Evolutionary conservation across 495 filamentous ascomycete genomes (phyloP), one percentile per base, ranked within the genome.

Genomic region (Penicillium soppii): DNA sequence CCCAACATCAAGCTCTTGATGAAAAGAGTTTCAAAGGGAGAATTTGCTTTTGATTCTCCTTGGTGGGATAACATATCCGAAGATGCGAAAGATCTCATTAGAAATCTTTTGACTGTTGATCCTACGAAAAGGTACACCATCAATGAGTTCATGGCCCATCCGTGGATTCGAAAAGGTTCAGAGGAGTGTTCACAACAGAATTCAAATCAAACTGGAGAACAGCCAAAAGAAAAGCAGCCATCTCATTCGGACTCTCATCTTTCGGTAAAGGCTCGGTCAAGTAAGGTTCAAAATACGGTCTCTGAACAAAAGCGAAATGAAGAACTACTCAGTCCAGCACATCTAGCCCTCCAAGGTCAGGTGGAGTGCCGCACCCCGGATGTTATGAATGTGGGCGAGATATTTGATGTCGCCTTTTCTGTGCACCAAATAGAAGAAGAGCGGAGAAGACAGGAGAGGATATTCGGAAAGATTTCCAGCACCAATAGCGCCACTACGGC

Each of bases 41-140:
- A 95, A 71, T 96, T 89, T 62, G 91, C 89, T 8, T 96, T 96
- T 74, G 77, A 92, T 3, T 92, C 90, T 8, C 91, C 91, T 1
- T 94, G 90, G 90, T 96, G 91, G 91, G 91, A 96, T 58, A 86
- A 91, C 45, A 92, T 95, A 52, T 92, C 89, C 44, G 88, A 92
- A 61, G 79, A 86, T 2, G 91, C 90, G 0, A 87, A 95, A 63
- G 91, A 95, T 58, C 70, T 95, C 2, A 89, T 95, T 35, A 42
- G 43, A 13, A 36, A 39, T 7, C 41, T 55, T 13, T 17, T 88
- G 25, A 91, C 89, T 7, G 92, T 97, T 49, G 90, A 96, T 61
- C 92, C 92, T 5, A 87, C 91, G 23, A 87, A 92, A 69, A 83
- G 92, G 3, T 96, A 90, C 68, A 87, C 82, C 2, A 96, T 97